A percentile compares a stretch with the other conserved stretches of the same genome.
Conservation (phyloP, 768 basidiomycete species). For the Crepidotus variabilis region DNA sequence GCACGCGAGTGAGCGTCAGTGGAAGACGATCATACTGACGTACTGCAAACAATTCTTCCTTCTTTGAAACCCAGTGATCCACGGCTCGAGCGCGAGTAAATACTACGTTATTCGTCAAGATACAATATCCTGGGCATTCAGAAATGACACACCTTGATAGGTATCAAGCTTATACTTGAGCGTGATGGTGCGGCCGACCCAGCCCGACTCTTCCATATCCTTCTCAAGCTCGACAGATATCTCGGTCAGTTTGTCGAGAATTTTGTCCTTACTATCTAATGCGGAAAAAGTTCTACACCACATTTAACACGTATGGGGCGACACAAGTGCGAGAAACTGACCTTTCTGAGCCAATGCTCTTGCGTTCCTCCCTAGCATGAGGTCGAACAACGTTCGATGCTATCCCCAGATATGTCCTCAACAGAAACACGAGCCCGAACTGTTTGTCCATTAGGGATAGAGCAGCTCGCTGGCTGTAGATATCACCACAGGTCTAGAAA, state of each 20-base stretch:
- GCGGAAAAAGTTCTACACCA: slow-evolving; percentile 69
- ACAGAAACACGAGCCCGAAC: slow-evolving; percentile 72
- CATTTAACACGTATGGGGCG: background rate
- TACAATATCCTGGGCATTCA: background rate
- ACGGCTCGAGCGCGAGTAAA: slow-evolving; percentile 84
- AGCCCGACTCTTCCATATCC: slow-evolving; percentile 77
- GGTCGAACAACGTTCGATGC: slow-evolving; percentile 81
- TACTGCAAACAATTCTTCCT: slow-evolving; percentile 76
- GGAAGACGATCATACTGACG: slow-evolving; percentile 19
- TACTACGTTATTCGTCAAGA: slow-evolving; percentile 32
- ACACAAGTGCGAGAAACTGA: slow-evolving; percentile 20
- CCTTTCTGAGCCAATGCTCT: slow-evolving; percentile 92
- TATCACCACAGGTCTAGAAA: slow-evolving; percentile 83
- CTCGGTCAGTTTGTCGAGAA: slow-evolving; percentile 74
- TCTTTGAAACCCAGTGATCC: slow-evolving; percentile 70
- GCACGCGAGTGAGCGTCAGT: slow-evolving; percentile 8
- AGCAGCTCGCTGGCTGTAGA: slow-evolving; percentile 68
- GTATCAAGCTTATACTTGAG: slow-evolving; percentile 92
- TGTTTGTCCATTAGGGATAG: slow-evolving; percentile 85
- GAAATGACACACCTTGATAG: slow-evolving; percentile 58
- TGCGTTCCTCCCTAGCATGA: slow-evolving; percentile 73
- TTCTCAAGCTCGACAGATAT: slow-evolving; percentile 77
- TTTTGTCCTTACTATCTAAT: slow-evolving; percentile 57
- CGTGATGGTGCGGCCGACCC: slow-evolving; percentile 85
- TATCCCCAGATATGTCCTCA: slow-evolving; percentile 82